Base-by-base conservation (phyloP, 2,329 filamentous ascomycete genomes). In the Nakataea oryzae region DNA sequence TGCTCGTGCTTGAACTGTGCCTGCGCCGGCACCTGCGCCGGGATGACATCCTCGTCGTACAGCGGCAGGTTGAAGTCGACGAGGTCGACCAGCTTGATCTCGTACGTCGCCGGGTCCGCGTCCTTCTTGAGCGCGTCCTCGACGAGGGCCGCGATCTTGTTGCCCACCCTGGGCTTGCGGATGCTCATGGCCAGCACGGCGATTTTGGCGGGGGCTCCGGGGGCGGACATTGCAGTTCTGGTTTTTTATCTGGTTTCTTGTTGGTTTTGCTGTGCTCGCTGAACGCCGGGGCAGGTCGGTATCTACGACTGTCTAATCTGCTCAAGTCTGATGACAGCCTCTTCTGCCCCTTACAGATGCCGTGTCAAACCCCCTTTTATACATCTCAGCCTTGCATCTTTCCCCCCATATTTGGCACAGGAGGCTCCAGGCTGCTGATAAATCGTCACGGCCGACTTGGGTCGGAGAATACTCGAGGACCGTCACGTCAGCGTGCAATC, bases 11-110 rank as follows among this genome's bases (percentile, higher is more conserved):
- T 65, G 67, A 77, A 80, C 30, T 72, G 67, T 9, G 67, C 70
- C 6, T 69, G 63, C 0, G 65, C 67, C 2, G 77, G 67, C 0
- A 79, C 71, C 65, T 73, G 69, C 21, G 69, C 70, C 0, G 78
- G 78, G 13, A 74, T 67, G 13, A 72, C 69, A 0, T 70, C 64
- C 67, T 83, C 79, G 65, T 80, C 73, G 60, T 70, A 79, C 8
- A 81, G 66, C 12, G 79, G 79, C 8, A 82, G 75, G 59, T 74
- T 72, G 64, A 74, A 75, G 50, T 71, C 66, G 32, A 69, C 68
- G 21, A 79, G 62, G 63, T 79, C 74, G 57, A 79, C 30, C 41
- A 58, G 57, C 27, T 28, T 28, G 27, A 64, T 21, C 6, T 27
- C n/a, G 34, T 61, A 13, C 11, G 47, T 24, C 7, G 30, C 11